Evolutionary conservation across 176 grass and related monocot species (phyloP).

Genomic region (Aegilops longissima): DNA sequence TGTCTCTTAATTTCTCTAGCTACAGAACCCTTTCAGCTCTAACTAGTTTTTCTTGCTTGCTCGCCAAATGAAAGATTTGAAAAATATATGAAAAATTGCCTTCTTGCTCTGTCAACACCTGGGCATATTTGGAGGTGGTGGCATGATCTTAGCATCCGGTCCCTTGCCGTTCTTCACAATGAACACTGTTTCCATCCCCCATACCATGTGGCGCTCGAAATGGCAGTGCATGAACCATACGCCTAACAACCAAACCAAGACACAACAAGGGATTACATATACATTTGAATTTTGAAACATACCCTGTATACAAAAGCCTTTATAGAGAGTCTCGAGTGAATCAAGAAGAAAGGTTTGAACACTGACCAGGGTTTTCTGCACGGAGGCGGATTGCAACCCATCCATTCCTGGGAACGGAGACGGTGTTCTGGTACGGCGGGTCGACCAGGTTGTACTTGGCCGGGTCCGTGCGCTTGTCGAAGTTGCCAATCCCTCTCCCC

Average conservation of each 20-base stretch:
- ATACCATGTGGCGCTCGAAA: background rate
- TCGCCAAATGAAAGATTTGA: background rate
- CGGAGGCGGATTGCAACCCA: slow-evolving; percentile 14
- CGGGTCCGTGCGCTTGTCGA: background rate
- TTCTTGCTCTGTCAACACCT: background rate
- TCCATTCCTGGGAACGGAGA: slow-evolving; percentile 20
- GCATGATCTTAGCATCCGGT: background rate
- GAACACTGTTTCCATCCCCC: background rate
- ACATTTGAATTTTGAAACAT: background rate
- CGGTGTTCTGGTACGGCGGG: slow-evolving; percentile 36
- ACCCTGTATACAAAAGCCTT: background rate
- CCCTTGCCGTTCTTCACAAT: background rate
- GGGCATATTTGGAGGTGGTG: background rate
- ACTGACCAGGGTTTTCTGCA: background rate
- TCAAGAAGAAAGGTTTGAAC: background rate
- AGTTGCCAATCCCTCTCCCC: slow-evolving; percentile 31
- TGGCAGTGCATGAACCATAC: background rate
- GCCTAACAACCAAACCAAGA: background rate
- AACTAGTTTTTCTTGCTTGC: background rate
- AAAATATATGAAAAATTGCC: background rate
- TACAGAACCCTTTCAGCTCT: background rate
- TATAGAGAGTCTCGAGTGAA: background rate
- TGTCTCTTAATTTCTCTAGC: background rate
- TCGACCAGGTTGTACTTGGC: slow-evolving; percentile 31
- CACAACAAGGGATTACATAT: background rate